Evolutionary conservation across 139 green algal genomes (phyloP), one percentile per base, ranked within the genome.

Genomic region (Auxenochlorella protothecoides): DNA sequence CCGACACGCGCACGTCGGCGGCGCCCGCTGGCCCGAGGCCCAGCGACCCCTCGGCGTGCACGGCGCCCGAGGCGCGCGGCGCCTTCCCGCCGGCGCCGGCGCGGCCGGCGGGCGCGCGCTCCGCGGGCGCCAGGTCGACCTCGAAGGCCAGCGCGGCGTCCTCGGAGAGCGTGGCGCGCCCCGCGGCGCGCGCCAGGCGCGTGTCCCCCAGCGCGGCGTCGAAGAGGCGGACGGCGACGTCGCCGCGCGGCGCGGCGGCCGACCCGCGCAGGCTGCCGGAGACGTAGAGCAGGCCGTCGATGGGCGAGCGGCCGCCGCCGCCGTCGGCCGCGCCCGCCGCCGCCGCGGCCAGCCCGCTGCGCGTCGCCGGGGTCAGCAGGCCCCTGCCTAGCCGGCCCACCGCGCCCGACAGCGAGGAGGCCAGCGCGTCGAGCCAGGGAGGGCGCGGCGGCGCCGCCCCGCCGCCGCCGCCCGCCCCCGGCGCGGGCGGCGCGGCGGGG

Each of bases 271-370:
- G 64, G 6, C 71, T 79, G 51, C 89, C 91, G 3, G 76, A 74
- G 5, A 96, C 65, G 55, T 89, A 92, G 8, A 97, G 72, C 66
- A 89, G 81, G n/a, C 91, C 91, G 61, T 86, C 88, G 60, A 96
- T 81, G 63, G 90, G 84, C 53, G 66, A 76, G 27, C 27, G 27
- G 27, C 27, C 27, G 27, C 27, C 27, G 27, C 27, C 27, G 27
- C 27, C 27, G 63, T 68, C 72, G 54, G 74, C 27, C 10, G 60
- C 62, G 62, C n/a, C 53, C 62, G 57, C 15, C 14, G 63, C 74
- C 12, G 55, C 59, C 3, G 6, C 27, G 27, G 27, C 27, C 27
- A 44, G 27, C 27, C 27, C 66, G n/a, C 13, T 59, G 14, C 54
- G 73, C 70, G 59, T 16, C 61, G 53, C 54, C 66, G 44, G 62